Evolutionary conservation across 75 land plant species (phyloP).

Genomic region (Pinus albicaulis): DNA sequence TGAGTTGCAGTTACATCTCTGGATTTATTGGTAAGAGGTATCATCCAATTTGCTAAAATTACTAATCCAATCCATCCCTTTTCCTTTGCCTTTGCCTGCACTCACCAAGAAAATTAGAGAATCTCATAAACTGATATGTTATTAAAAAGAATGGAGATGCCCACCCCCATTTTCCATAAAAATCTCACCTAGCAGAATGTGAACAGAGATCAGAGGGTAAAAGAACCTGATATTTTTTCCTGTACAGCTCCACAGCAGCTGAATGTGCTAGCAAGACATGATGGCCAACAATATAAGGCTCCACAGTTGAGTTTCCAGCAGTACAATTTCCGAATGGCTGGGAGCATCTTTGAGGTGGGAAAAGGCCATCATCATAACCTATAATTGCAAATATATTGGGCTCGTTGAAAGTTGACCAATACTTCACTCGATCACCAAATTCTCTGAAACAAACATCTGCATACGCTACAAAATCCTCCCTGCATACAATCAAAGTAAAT

Average conservation of each 20-base stretch:
- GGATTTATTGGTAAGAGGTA: constrained; percentile 35
- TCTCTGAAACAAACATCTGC: constrained; percentile 42
- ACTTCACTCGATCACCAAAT: constrained; percentile 43
- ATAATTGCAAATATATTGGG: constrained; percentile 17
- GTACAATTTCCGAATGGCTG: constrained; percentile 33
- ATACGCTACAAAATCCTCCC: constrained; percentile 31
- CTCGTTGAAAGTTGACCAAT: constrained; percentile 51
- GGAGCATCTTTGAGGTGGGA: constrained; percentile 40
- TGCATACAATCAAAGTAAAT: constrained; percentile 5
- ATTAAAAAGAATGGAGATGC: neutral
- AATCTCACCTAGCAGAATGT: neutral
- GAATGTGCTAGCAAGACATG: constrained; percentile 38
- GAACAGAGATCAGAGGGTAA: neutral
- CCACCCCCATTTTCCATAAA: neutral
- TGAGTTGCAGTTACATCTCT: constrained; percentile 42
- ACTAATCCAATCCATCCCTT: constrained; percentile 42
- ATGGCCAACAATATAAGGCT: constrained; percentile 52
- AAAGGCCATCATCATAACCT: constrained; percentile 25
- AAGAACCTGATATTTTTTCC: constrained; percentile 21
- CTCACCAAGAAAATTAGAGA: neutral
- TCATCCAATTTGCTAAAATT: constrained; percentile 23
- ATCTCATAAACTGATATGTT: neutral
- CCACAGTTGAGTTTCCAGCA: constrained; percentile 42
- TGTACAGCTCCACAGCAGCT: constrained; percentile 22
- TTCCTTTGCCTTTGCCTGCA: constrained; percentile 37